Evolutionary conservation across 805 yeast species (phyloP), one percentile per base, ranked within the genome.

Genomic region (Sporopachydermia quercuum): DNA sequence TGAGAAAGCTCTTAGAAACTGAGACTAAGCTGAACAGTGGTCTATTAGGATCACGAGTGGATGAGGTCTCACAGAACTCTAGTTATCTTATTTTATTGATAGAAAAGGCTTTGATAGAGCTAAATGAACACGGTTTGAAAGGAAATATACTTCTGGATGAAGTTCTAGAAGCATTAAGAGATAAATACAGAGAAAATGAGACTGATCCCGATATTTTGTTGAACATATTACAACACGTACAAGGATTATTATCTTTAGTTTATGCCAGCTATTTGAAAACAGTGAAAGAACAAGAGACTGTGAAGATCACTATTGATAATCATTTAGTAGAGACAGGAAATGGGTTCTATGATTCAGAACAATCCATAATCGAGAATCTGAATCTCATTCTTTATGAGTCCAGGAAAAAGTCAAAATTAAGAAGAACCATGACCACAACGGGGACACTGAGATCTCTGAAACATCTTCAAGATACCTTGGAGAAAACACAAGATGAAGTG

Each of bases 321-420:
- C 30, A 23, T n/a, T n/a, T 23, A 23, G n/a, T n/a, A 23, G n/a
- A n/a, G 8, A n/a, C 30, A 8, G 30, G 30, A 8, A 8, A 23
- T n/a, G 30, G 30, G 30, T n/a, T 8, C 13, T 23, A 23, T n/a
- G 13, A 14, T 6, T 34, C 15, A 14, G 38, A 15, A 16, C 36
- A 13, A 16, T 42, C 42, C 16, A 39, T 17, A 19, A 15, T 38
- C 15, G 16, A 36, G 40, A 38, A 5, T 5, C 17, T 38, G 15
- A 15, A 8, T 15, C 16, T 35, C 5, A 23, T 34, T 13, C n/a
- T n/a, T 33, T 11, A 36, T 23, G 30, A 23, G 8, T 23, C 30
- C 8, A n/a, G 13, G 13, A 23, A 23, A n/a, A 34, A 14, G 13
- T 34, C 36, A 11, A 23, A 23, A n/a, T n/a, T 23, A 8, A 23